These are phyloP conservation scores for Ramaria rubella DNA, from an alignment of 768 basidiomycete genomes.

Conservation along the genomic window DNA sequence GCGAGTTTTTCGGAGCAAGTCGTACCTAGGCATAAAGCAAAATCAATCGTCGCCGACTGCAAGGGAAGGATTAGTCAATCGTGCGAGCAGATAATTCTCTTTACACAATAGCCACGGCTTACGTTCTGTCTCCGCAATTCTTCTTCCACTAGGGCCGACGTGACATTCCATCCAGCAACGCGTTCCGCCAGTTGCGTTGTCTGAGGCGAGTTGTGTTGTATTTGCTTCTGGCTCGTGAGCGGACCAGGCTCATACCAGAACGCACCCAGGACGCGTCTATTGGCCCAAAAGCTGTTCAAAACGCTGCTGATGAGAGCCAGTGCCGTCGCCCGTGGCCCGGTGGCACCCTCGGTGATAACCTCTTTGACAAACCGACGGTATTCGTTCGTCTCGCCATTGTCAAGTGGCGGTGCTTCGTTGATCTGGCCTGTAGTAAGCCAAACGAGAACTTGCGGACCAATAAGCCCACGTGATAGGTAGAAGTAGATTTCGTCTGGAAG, in stretches of 20 bases:
- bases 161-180: slow-evolving; percentile 85
- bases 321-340: slow-evolving; percentile 85
- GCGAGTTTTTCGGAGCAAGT: slow-evolving; percentile 78
- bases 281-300: slow-evolving; percentile 73
- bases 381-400: slow-evolving; percentile 92
- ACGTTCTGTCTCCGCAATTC: slow-evolving; percentile 96
- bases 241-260: slow-evolving; percentile 66
- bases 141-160: slow-evolving; percentile 80
- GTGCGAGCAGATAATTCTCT: slow-evolving; percentile 17
- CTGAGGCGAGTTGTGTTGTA: slow-evolving; percentile 68
- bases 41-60: slow-evolving; percentile 96
- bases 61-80: slow-evolving; percentile 12
- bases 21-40: slow-evolving; percentile 89
- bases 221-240: slow-evolving; percentile 46
- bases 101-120: slow-evolving; percentile 30
- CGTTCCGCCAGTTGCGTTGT: slow-evolving; percentile 85
- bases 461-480: slow-evolving; percentile 87
- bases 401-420: slow-evolving; percentile 80
- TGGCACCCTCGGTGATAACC: slow-evolving; percentile 90
- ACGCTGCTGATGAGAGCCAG: slow-evolving; percentile 83
- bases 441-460: slow-evolving; percentile 86
- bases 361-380: slow-evolving; percentile 94
- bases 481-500: slow-evolving; percentile 96
- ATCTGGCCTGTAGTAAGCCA: slow-evolving; percentile 89
- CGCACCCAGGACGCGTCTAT: slow-evolving; percentile 59